Percentiles rank a stretch among this genome's conserved stretches.
Conservation (phyloP, 768 basidiomycete genomes). For the Pseudohyphozyma bogoriensis region DNA sequence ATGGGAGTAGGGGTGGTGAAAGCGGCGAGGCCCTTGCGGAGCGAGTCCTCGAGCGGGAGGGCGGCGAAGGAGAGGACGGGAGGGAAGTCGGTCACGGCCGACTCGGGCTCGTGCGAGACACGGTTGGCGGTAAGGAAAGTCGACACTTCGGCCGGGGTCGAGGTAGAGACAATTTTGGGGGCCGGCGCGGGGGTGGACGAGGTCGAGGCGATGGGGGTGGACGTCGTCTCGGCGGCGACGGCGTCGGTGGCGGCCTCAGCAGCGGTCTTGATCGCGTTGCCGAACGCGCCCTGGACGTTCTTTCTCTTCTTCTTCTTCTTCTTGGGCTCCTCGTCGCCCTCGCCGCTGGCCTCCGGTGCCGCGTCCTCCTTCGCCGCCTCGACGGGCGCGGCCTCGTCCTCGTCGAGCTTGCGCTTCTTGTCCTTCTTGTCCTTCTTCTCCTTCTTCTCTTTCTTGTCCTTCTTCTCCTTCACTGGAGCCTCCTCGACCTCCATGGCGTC, state of each 20-base stretch:
- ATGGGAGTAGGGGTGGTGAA: conserved; percentile 90
- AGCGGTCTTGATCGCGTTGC: no score
- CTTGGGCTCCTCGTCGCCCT: conserved; percentile 15
- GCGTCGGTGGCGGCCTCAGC: conserved; percentile 6
- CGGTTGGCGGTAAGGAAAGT: conserved; percentile 62
- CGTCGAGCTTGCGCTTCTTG: conserved; percentile 35
- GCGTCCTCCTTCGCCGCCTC: conserved; percentile 1
- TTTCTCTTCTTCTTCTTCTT: conserved; percentile 34
- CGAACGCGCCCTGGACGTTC: no score
- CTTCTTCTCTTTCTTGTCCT: conserved; percentile 34
- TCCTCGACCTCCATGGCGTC: conserved; percentile 1
- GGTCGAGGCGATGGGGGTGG: conserved; percentile 36
- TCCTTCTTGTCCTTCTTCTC: no score
- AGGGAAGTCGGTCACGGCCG: conserved; percentile 42
- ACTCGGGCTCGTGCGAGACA: conserved; percentile 58
- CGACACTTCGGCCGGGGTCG: conserved; percentile 43
- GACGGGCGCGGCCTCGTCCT: conserved; percentile 18
- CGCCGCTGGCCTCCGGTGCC: not conserved
- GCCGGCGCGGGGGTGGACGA: conserved; percentile 34
- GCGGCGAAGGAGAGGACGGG: conserved; percentile 69
- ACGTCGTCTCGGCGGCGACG: conserved; percentile 15
- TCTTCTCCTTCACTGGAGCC: conserved; percentile 2
- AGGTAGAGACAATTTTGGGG: conserved; percentile 34
- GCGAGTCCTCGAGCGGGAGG: conserved; percentile 54
- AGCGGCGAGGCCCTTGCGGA: conserved; percentile 53